Evolutionary conservation across 2,329 filamentous ascomycete species (phyloP), one percentile per base, ranked within the genome.

Genomic region (Ceratocystis variospora): DNA sequence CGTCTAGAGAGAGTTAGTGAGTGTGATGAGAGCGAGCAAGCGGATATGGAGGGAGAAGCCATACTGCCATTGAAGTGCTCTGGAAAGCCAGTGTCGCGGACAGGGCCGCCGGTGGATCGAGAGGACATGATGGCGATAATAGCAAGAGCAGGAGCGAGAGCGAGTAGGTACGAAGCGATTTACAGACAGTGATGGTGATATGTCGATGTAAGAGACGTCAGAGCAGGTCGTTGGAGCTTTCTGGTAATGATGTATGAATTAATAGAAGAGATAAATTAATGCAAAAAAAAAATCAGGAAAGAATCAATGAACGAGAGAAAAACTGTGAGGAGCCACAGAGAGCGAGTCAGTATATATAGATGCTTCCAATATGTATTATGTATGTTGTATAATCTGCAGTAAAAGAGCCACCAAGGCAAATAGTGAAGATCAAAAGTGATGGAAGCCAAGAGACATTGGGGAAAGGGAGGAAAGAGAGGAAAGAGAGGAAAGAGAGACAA

Each of bases 31-130:
- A 12, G 25, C 7, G 37, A 31, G 17, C 10, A 25, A 8, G 19
- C 8, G 19, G 48, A 25, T 22, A 28, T 33, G 37, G 8, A n/a
- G 3, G n/a, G 44, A 12, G 31, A 48, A 53, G 46, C 63, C 78
- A 71, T 71, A 81, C 80, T 72, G 65, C 75, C 76, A 65, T 77
- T 77, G 57, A 82, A 80, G 0, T 79, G 75, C 67, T 81, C 79
- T 1, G 80, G 80, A 67, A 82, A 82, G 59, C 80, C 80, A 15
- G 80, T 82, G 71, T 81, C 76, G 66, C 78, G 72, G 55, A 72
- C 71, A 64, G 70, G 64, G 37, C 69, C 71, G 37, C 69, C 71
- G 63, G 70, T 71, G 61, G 50, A 61, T 28, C 45, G 63, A 62
- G 64, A 59, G 61, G 70, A 57, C 62, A 70, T 73, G 64, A 61